Evolutionary conservation across 2,329 filamentous ascomycete species (phyloP), one percentile per base, ranked within the genome.

Genomic region (Sporothrix dimorphospora): DNA sequence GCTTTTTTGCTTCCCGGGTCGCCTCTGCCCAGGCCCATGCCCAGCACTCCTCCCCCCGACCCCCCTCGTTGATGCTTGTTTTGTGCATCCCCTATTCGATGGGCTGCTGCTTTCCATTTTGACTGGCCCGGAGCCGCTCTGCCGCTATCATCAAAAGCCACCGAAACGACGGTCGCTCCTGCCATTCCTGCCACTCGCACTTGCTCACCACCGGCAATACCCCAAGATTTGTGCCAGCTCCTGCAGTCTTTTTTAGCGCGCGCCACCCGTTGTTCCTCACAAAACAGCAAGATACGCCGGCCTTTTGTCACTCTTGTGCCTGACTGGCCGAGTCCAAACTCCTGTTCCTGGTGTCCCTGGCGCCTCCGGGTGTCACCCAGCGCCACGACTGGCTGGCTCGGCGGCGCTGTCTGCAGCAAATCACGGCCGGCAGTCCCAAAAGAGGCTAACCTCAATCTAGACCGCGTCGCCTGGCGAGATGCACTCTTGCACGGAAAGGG

Each of bases 361-460:
- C 69, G 57, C 69, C 53, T 34, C 55, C 42, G 40, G 67, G 45
- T 57, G 67, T 45, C 67, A 57, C 51, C 24, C 21, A 63, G 34
- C 57, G 57, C 57, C 57, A 12, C 45, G 16, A 55, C 12, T 55
- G 30, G 49, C 66, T 55, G 49, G 67, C 68, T 71, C 34, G 30
- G n/a, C 34, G 30, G n/a, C 34, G 57, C 24, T 53, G 38, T 51
- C 70, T 55, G 70, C 49, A 67, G 47, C 65, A 69, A 69, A 55
- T 55, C 49, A 70, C 61, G 68, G 71, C 59, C 71, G 61, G 68
- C 71, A 72, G 67, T 70, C 71, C 71, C 38, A 72, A 72, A 72
- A 40, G 21, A 65, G 66, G 59, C 57, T 67, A 70, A 47, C 57
- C 67, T 59, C 57, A 67, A 57, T 72, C 71, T 70, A 72, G 71